Evolutionary conservation across 169 alveolate genomes (phyloP).

Genomic region (Cryptosporidium canis): DNA sequence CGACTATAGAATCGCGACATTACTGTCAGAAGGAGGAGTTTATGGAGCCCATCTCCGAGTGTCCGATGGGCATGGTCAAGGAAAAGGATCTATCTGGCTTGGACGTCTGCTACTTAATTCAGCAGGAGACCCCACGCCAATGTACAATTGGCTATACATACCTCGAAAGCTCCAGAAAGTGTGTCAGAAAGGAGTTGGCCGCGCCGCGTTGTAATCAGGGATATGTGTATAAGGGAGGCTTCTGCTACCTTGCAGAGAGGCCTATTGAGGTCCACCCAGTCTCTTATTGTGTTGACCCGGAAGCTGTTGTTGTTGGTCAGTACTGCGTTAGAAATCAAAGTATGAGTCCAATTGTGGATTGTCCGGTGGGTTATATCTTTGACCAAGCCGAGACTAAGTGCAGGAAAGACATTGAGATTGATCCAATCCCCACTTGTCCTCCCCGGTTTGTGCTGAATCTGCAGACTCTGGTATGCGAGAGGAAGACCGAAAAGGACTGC

Average conservation of each 20-base stretch:
- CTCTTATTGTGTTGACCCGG: slow-evolving; percentile 49
- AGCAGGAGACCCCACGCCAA: slow-evolving; percentile 22
- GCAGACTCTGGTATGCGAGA: slow-evolving; percentile 20
- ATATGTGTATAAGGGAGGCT: slow-evolving; percentile 22
- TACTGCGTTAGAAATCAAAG: slow-evolving; percentile 37
- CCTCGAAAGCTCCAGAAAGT: slow-evolving; percentile 2
- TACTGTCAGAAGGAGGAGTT: slow-evolving; percentile 28
- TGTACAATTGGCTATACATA: slow-evolving; percentile 44
- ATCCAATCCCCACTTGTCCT: slow-evolving; percentile 62
- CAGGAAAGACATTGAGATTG: slow-evolving; percentile 17
- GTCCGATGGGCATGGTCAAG: slow-evolving; percentile 39
- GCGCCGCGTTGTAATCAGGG: slow-evolving; percentile 20
- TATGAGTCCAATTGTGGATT: slow-evolving; percentile 11
- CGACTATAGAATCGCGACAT: background rate
- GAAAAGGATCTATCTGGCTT: slow-evolving; percentile 19
- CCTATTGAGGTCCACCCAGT: background rate
- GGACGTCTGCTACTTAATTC: slow-evolving; percentile 14
- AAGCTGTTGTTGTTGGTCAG: slow-evolving; percentile 37
- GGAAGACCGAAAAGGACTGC: slow-evolving; percentile 57
- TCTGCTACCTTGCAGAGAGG: slow-evolving; percentile 23
- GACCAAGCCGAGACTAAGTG: slow-evolving; percentile 7
- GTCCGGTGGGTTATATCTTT: slow-evolving; percentile 14
- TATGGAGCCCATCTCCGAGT: slow-evolving; percentile 39
- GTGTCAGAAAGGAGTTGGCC: slow-evolving; percentile 11
- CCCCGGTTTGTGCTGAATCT: slow-evolving; percentile 31